These are phyloP conservation scores for Mayamaea pseudoterrestris DNA, from an alignment of 108 stramenopile species.

Conservation along the genomic window DNA sequence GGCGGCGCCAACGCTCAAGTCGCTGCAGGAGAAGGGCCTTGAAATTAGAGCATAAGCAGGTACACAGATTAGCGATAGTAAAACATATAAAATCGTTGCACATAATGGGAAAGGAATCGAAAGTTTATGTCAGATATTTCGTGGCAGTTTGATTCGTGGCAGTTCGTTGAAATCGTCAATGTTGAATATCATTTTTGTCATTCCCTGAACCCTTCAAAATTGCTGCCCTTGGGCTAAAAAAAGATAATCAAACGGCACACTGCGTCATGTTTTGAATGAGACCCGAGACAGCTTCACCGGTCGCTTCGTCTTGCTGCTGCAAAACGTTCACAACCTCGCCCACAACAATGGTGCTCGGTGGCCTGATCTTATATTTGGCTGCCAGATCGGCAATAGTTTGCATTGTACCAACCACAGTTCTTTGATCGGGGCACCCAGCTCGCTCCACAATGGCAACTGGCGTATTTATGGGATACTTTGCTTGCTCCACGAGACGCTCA, in stretches of 20 bases:
- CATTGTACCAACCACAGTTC: constrained; percentile 70
- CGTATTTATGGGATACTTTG: constrained; percentile 59
- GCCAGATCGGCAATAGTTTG: constrained; percentile 71
- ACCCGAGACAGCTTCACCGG: constrained; percentile 5
- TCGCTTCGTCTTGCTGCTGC: constrained; percentile 31
- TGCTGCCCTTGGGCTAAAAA: too few relatives aligned
- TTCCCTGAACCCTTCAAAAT: too few relatives aligned
- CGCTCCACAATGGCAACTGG: constrained; percentile 77
- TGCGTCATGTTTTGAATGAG: constrained; percentile 24
- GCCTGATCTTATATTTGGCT: constrained; percentile 46
- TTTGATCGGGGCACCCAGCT: constrained; percentile 73
- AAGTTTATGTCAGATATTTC: neutral
- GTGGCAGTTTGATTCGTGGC: neutral
- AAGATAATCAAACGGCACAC: too few relatives aligned
- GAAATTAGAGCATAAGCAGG: constrained; percentile 19
- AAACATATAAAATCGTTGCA: neutral
- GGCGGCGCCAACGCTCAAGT: constrained; percentile 61
- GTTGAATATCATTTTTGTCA: too few relatives aligned
- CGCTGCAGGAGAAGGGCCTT: constrained; percentile 76
- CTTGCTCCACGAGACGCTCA: constrained; percentile 33
- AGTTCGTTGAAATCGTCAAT: neutral
- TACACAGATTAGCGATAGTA: neutral
- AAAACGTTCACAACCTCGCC: constrained; percentile 76
- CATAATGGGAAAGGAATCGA: neutral
- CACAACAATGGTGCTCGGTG: constrained; percentile 82